Evolutionary conservation across 176 grass and related monocot genomes (phyloP).

Genomic region (Musa beccarii): DNA sequence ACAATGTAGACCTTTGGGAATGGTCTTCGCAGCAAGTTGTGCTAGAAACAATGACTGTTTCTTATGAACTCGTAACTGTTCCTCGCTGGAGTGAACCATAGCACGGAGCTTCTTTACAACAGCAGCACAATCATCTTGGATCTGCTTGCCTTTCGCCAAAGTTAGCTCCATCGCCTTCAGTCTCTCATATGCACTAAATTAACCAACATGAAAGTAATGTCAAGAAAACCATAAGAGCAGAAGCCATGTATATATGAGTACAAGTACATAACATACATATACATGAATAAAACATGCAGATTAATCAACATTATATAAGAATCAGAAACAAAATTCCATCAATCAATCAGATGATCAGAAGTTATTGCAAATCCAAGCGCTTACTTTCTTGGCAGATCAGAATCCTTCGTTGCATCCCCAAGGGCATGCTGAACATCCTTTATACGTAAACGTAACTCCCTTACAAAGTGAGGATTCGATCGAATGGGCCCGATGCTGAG

Average conservation of each 20-base stretch:
- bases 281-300: background rate
- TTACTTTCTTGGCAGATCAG: constrained; percentile 73
- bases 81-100: constrained; percentile 79
- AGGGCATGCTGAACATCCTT: constrained; percentile 69
- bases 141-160: constrained; percentile 54
- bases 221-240: constrained; percentile 6
- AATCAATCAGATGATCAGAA: background rate
- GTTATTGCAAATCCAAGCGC: background rate
- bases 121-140: constrained; percentile 57
- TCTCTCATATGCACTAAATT: constrained; percentile 67
- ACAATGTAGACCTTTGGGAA: constrained; percentile 90
- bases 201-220: constrained; percentile 30
- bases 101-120: constrained; percentile 66
- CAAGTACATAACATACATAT: background rate
- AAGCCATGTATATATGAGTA: background rate
- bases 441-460: constrained; percentile 56
- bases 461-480: constrained; percentile 57
- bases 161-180: constrained; percentile 64
- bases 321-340: background rate
- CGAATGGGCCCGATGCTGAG: constrained; percentile 58
- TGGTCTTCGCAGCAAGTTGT: constrained; percentile 81
- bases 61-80: constrained; percentile 61
- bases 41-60: constrained; percentile 75
- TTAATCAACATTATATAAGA: background rate
- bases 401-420: constrained; percentile 79